phyloP scores from a whole-genome alignment of 2,329 filamentous ascomycete species.

The Lanzia echinophila region DNA sequence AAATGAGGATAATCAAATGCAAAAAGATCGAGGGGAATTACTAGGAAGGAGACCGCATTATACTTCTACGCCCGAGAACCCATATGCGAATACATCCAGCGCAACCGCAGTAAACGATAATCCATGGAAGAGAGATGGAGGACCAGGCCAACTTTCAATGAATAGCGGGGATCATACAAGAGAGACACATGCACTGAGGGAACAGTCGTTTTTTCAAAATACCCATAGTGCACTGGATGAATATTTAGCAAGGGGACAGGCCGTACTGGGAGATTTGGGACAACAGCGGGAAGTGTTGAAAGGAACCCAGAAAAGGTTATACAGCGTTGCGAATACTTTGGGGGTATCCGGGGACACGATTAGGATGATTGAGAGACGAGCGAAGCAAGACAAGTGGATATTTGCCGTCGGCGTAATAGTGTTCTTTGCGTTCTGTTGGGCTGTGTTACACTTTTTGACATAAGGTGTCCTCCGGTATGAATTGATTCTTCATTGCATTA shows the following conservation, averaged over 20 bases:
- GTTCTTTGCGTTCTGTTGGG: conserved; percentile 88
- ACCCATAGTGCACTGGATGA: conserved; percentile 87
- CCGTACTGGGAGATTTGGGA: conserved; percentile 80
- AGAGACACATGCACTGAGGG: conserved; percentile 77
- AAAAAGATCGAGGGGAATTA: conserved; percentile 67
- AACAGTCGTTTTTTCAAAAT: conserved; percentile 78
- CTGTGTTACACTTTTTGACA: conserved; percentile 78
- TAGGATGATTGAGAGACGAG: conserved; percentile 86
- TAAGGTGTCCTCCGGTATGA: conserved; percentile 34
- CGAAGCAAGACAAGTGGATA: conserved; percentile 96
- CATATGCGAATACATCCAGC: conserved; percentile 60
- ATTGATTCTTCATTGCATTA: too few relatives aligned
- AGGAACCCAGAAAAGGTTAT: conserved; percentile 83
- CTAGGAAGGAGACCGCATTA: conserved; percentile 83
- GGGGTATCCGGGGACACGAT: conserved; percentile 95
- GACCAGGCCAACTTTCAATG: conserved; percentile 33
- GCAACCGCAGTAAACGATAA: conserved; percentile 15
- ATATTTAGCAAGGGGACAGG: conserved; percentile 84
- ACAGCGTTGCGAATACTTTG: conserved; percentile 88
- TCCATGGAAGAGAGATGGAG: conserved; percentile 27
- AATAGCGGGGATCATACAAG: conserved; percentile 58
- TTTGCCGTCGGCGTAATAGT: conserved; percentile 81
- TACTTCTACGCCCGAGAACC: conserved; percentile 78
- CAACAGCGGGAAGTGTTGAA: conserved; percentile 93
- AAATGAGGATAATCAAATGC: conserved; percentile 65